These are phyloP conservation scores for Atkinsonella texensis DNA, from an alignment of 2,329 filamentous ascomycete species.

Conservation along the genomic window DNA sequence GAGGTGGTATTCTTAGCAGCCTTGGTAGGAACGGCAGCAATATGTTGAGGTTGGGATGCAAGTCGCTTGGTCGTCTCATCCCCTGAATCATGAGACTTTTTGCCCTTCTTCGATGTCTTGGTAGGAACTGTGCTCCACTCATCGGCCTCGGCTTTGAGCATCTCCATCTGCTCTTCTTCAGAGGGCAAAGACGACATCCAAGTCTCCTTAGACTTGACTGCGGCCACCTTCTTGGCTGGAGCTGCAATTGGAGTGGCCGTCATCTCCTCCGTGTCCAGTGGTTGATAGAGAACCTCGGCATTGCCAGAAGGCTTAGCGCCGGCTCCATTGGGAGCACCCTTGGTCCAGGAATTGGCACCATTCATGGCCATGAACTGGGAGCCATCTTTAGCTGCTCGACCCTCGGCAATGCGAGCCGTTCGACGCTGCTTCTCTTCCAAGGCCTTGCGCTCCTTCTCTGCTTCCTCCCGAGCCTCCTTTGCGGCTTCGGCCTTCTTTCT, in stretches of 20 bases:
- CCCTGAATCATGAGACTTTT: slow-evolving; percentile 25
- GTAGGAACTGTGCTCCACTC: slow-evolving; percentile 50
- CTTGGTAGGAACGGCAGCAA: slow-evolving; percentile 15
- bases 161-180: slow-evolving; percentile 50
- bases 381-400: slow-evolving; percentile 73
- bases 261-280: slow-evolving; percentile 46
- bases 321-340: slow-evolving; percentile 22
- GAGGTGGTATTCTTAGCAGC: slow-evolving; percentile 19
- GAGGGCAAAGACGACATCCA: slow-evolving; percentile 43
- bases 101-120: slow-evolving; percentile 32
- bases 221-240: slow-evolving; percentile 20
- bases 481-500: slow-evolving; percentile 74
- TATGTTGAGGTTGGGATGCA: slow-evolving; percentile 20
- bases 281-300: slow-evolving; percentile 25
- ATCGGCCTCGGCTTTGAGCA: slow-evolving; percentile 37
- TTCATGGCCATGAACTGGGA: slow-evolving; percentile 41
- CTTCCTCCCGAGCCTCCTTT: slow-evolving; percentile 62
- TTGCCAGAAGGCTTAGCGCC: slow-evolving; percentile 21
- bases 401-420: slow-evolving; percentile 68
- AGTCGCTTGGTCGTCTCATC: slow-evolving; percentile 21
- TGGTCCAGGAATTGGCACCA: slow-evolving; percentile 30
- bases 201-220: slow-evolving; percentile 22
- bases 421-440: slow-evolving; percentile 76
- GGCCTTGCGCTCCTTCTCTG: slow-evolving; percentile 65
- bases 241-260: slow-evolving; percentile 12